These are phyloP conservation scores for Chlorokybus atmophyticus DNA, from an alignment of 139 green algal species.

Conservation along the genomic window DNA sequence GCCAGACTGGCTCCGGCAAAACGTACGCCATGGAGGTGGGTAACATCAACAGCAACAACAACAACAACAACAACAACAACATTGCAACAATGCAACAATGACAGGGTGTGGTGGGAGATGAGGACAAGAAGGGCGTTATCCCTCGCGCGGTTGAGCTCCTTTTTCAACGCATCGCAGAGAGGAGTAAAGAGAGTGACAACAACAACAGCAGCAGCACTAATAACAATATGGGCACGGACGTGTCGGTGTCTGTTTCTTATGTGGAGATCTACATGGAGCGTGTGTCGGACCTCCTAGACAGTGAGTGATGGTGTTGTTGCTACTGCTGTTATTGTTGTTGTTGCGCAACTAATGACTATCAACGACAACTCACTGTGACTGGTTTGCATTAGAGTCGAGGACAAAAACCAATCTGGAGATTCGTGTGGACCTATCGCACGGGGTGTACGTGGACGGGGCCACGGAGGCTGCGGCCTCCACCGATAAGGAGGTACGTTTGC, in stretches of 20 bases:
- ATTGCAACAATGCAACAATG: background rate
- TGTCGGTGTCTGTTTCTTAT: constrained; percentile 11
- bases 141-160: constrained; percentile 19
- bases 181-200: background rate
- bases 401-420: constrained; percentile 18
- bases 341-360: too few relatives aligned
- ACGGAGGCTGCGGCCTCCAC: constrained; percentile 7
- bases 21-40: constrained; percentile 30
- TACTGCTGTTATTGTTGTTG: too few relatives aligned
- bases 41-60: constrained; percentile 1
- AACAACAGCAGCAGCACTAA: too few relatives aligned
- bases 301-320: constrained; percentile 1
- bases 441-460: constrained; percentile 22
- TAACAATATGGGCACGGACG: too few relatives aligned
- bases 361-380: too few relatives aligned
- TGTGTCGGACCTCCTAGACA: constrained; percentile 24
- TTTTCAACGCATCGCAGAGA: constrained; percentile 10
- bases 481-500: too few relatives aligned
- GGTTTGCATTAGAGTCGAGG: too few relatives aligned
- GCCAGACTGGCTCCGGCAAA: constrained; percentile 28
- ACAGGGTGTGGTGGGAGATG: constrained; percentile 2
- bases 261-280: constrained; percentile 28
- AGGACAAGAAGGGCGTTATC: constrained; percentile 21
- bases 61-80: background rate
- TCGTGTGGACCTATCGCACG: constrained; percentile 15